These are phyloP conservation scores for Oehlia diaphana DNA, from an alignment of 192 early-diverging fungal species.

Conservation along the genomic window DNA sequence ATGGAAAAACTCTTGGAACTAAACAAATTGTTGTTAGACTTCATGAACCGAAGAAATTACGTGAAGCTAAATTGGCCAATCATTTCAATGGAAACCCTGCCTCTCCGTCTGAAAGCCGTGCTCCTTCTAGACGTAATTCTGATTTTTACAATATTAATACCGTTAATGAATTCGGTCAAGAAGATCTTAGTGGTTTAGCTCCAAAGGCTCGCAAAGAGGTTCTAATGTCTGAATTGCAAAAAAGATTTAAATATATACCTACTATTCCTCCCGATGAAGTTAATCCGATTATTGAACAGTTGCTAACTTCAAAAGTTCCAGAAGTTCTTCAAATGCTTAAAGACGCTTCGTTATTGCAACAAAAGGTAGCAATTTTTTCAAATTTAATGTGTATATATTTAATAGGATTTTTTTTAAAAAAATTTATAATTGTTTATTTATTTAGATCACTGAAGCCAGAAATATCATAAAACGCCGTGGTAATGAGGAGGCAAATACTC, in stretches of 20 bases:
- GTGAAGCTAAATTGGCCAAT: slow-evolving; percentile 35
- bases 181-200: slow-evolving; percentile 14
- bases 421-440: not conserved
- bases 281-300: slow-evolving; percentile 27
- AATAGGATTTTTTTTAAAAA: not conserved
- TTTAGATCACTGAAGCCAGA: slow-evolving; percentile 27
- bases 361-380: slow-evolving; percentile 11
- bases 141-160: slow-evolving; percentile 17
- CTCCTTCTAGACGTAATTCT: slow-evolving; percentile 29
- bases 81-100: not conserved
- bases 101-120: slow-evolving; percentile 24
- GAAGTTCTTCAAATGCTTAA: slow-evolving; percentile 27
- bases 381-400: too few relatives aligned
- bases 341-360: slow-evolving; percentile 10
- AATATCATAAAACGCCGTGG: not conserved
- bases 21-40: slow-evolving; percentile 93
- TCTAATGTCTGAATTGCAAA: slow-evolving; percentile 32
- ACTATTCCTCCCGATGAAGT: slow-evolving; percentile 27
- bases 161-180: slow-evolving; percentile 23
- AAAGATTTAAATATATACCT: slow-evolving; percentile 27
- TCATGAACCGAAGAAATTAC: slow-evolving; percentile 90
- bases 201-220: slow-evolving; percentile 29
- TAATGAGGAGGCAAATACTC: not conserved
- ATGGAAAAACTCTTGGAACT: slow-evolving; percentile 72
- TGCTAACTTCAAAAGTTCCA: slow-evolving; percentile 12